These are phyloP conservation scores for Caryopteris hybrid DNA, from an alignment of 305 asterid genomes.

Conservation along the genomic window DNA sequence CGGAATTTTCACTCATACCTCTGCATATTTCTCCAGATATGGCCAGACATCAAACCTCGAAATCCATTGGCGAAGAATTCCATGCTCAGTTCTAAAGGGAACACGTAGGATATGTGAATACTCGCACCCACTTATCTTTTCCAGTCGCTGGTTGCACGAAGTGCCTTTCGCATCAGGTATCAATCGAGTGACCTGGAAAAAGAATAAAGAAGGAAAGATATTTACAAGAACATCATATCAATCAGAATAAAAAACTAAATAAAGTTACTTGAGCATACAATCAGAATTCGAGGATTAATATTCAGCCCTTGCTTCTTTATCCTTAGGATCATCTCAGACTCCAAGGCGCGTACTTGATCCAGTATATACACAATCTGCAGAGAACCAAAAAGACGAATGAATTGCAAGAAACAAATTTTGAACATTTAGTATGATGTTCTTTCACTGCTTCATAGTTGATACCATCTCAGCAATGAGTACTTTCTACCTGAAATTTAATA, in stretches of 20 bases:
- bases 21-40: constrained; percentile 82
- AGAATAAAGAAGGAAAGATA: neutral
- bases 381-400: neutral
- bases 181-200: constrained; percentile 79
- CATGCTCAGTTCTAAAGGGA: constrained; percentile 81
- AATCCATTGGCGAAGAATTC: constrained; percentile 90
- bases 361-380: constrained; percentile 85
- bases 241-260: neutral
- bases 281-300: constrained; percentile 71
- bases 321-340: constrained; percentile 81
- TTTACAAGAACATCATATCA: neutral
- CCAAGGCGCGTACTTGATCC: constrained; percentile 98
- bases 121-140: constrained; percentile 81
- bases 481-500: neutral
- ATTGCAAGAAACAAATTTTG: too few species aligned
- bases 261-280: constrained; percentile 36
- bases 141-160: constrained; percentile 91
- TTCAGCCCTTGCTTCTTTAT: constrained; percentile 84
- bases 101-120: constrained; percentile 83
- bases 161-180: constrained; percentile 98
- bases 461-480: neutral
- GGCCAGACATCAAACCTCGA: constrained; percentile 99
- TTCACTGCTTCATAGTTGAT: neutral
- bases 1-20: constrained; percentile 39
- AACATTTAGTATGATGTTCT: too few species aligned